phyloP scores from a whole-genome alignment of 108 stramenopile genomes.

The Conticribra guillardii region DNA sequence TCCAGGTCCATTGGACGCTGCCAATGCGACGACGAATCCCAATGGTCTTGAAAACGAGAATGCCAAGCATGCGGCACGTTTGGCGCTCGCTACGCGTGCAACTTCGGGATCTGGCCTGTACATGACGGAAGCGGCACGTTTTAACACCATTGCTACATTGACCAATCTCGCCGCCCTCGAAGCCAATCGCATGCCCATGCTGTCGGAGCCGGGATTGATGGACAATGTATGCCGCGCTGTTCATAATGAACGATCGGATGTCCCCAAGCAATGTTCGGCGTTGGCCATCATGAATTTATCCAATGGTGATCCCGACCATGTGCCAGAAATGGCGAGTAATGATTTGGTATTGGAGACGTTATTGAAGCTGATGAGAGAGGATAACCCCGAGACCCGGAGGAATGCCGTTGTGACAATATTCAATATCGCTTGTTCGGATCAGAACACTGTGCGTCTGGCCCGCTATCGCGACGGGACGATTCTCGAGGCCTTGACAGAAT shows the following conservation, averaged over 20 bases:
- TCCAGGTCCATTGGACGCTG: no score
- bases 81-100: constrained; percentile 35
- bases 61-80: constrained; percentile 10
- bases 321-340: constrained; percentile 60
- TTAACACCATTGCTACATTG: constrained; percentile 58
- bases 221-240: constrained; percentile 56
- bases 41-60: neutral
- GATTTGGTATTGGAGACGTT: constrained; percentile 56
- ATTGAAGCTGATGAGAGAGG: constrained; percentile 53
- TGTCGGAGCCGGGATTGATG: constrained; percentile 39
- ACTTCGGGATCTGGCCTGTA: constrained; percentile 46
- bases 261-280: constrained; percentile 59
- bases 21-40: no score
- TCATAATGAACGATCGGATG: constrained; percentile 54
- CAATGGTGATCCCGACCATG: constrained; percentile 58
- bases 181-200: constrained; percentile 56
- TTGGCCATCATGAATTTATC: constrained; percentile 64
- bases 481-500: constrained; percentile 45
- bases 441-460: constrained; percentile 52
- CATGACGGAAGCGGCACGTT: constrained; percentile 64
- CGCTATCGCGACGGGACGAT: constrained; percentile 51
- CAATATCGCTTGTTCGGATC: constrained; percentile 61
- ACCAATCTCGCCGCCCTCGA: constrained; percentile 61
- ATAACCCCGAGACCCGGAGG: constrained; percentile 51
- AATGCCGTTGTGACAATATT: constrained; percentile 60